These are phyloP conservation scores for Leccinum subspadiceum DNA, from an alignment of 1,284 basidiomycete genomes.

Conservation along the genomic window DNA sequence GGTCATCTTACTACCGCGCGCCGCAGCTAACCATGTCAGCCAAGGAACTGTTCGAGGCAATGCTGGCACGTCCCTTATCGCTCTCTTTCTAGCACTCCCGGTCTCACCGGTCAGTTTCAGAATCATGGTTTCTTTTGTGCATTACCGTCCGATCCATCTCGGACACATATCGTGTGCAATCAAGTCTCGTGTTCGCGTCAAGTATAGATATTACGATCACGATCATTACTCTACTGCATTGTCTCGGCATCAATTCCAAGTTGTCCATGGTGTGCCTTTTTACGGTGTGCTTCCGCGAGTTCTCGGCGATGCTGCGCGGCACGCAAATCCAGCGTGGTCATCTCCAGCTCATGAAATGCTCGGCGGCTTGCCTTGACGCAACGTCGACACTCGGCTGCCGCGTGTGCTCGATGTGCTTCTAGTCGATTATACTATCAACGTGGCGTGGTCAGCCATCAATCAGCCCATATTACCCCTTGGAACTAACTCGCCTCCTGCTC, in stretches of 20 bases:
- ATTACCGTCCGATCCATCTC: slow-evolving; percentile 67
- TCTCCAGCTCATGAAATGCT: slow-evolving; percentile 59
- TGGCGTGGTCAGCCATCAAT: slow-evolving; percentile 8
- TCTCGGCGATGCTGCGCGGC: slow-evolving; percentile 55
- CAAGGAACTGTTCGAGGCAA: slow-evolving; percentile 67
- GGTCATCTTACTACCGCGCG: slow-evolving; percentile 14
- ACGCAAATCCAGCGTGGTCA: slow-evolving; percentile 55
- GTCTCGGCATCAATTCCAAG: slow-evolving; percentile 53
- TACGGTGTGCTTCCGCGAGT: slow-evolving; percentile 55
- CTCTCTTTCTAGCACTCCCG: slow-evolving; percentile 11
- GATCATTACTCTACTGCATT: slow-evolving; percentile 21
- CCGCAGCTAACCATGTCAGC: slow-evolving; percentile 67
- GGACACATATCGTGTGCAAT: slow-evolving; percentile 75
- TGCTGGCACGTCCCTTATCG: slow-evolving; percentile 58
- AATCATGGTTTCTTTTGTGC: slow-evolving; percentile 72
- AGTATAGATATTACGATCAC: slow-evolving; percentile 24
- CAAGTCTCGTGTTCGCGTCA: slow-evolving; percentile 49
- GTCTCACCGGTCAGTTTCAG: slow-evolving; percentile 34
- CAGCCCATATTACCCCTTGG: not conserved
- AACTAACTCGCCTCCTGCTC: slow-evolving; percentile 26
- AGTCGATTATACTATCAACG: slow-evolving; percentile 26
- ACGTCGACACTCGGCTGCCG: slow-evolving; percentile 42
- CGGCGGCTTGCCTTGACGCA: slow-evolving; percentile 45
- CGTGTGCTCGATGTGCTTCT: slow-evolving; percentile 39
- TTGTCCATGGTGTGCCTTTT: slow-evolving; percentile 55